phyloP scores from a whole-genome alignment of 306 rosid genomes.

The Fagus crenata region DNA sequence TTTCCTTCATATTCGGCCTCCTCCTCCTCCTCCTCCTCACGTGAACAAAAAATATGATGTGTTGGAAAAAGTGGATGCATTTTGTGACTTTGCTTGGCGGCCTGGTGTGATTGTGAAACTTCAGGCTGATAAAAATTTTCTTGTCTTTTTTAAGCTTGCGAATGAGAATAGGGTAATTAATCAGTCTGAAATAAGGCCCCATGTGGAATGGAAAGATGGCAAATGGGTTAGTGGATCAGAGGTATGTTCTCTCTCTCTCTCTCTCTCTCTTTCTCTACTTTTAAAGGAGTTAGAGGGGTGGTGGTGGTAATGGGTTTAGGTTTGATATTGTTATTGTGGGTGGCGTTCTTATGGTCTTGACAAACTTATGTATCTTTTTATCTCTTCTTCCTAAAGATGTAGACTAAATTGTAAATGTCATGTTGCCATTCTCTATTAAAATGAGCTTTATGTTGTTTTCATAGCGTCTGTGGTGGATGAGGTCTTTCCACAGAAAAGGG shows the following conservation, averaged over 20 bases:
- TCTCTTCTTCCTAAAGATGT: neutral
- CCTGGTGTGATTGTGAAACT: constrained; percentile 19
- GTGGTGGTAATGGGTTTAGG: neutral
- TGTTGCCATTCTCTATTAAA: neutral
- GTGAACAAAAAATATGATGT: constrained; percentile 10
- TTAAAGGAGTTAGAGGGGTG: neutral
- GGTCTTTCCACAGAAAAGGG: neutral
- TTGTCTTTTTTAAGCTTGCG: constrained; percentile 9
- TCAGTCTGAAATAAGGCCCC: constrained; percentile 22
- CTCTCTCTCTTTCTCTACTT: neutral
- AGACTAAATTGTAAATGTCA: neutral
- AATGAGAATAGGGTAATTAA: constrained; percentile 15
- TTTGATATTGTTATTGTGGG: neutral
- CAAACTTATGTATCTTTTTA: neutral
- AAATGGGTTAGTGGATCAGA: constrained; percentile 20
- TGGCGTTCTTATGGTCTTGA: neutral
- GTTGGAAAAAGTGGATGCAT: constrained; percentile 26
- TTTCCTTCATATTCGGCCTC: constrained; percentile 22
- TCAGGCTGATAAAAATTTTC: constrained; percentile 10
- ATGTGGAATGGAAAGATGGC: constrained; percentile 27
- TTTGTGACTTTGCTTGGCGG: constrained; percentile 20
- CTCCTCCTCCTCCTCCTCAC: neutral
- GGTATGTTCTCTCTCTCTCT: constrained; percentile 1
- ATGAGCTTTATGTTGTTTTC: neutral
- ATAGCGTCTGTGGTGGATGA: neutral